phyloP scores from a whole-genome alignment of 139 green algal species.

The Desmodesmus armatus region DNA sequence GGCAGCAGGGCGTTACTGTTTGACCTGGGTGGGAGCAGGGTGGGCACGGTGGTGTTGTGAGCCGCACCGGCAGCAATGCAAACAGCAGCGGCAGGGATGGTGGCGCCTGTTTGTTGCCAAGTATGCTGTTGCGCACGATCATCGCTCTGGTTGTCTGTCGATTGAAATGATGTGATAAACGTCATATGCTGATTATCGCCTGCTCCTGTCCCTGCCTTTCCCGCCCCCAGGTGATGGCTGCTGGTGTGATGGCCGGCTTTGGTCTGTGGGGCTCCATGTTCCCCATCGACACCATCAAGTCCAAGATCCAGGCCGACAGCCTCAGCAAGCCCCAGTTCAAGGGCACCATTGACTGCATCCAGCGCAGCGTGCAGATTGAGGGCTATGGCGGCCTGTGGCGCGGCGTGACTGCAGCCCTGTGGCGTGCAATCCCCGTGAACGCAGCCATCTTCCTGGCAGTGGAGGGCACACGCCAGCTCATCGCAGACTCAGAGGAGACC shows the following conservation, averaged over 20 bases:
- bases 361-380: conserved; percentile 43
- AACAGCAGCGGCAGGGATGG: not conserved
- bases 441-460: conserved; percentile 65
- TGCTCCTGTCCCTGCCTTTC: not conserved
- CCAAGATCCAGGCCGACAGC: conserved; percentile 60
- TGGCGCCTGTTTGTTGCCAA: no score
- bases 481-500: conserved; percentile 47
- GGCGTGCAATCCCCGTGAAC: conserved; percentile 62
- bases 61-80: not conserved
- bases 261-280: conserved; percentile 66
- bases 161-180: no score
- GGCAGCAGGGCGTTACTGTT: conserved; percentile 1
- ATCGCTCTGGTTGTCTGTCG: no score
- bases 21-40: not conserved
- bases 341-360: conserved; percentile 52
- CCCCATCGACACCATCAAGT: conserved; percentile 68
- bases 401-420: conserved; percentile 58
- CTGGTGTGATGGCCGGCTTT: conserved; percentile 56
- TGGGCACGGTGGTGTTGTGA: not conserved
- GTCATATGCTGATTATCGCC: conserved; percentile 45
- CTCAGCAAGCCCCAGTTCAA: conserved; percentile 57
- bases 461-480: conserved; percentile 55
- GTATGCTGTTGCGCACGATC: no score
- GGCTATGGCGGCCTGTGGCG: conserved; percentile 55
- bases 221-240: conserved; percentile 43